Percentiles rank a stretch among this genome's conserved stretches.
Evolutionary conservation across 441 rosid genomes (phyloP).

Genomic region (Populus hybrid): DNA sequence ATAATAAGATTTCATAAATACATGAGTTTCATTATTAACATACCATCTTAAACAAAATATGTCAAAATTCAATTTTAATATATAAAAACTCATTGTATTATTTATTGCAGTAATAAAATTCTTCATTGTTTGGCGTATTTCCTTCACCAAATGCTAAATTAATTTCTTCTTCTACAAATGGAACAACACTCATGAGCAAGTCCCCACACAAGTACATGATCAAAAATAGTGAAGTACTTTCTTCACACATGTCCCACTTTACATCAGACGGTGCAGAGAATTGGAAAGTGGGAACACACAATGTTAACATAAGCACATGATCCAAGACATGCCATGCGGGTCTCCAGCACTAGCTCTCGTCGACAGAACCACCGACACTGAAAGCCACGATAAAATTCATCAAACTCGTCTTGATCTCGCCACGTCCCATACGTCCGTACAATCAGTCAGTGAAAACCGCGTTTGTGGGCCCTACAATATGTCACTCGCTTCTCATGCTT

Average conservation of each 20-base stretch:
- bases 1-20: too few species aligned
- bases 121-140: too few species aligned
- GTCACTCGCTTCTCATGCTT: neutral
- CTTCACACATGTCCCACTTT: neutral
- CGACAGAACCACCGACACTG: neutral
- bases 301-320: neutral
- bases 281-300: neutral
- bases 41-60: too few species aligned
- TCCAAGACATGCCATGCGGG: neutral
- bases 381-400: neutral
- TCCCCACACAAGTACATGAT: neutral
- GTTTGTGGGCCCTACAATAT: neutral
- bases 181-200: neutral
- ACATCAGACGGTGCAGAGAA: neutral
- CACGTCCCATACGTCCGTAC: neutral
- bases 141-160: too few species aligned
- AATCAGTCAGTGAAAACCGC: neutral
- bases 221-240: neutral
- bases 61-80: too few species aligned
- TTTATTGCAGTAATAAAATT: too few species aligned
- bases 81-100: too few species aligned
- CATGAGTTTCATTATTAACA: too few species aligned
- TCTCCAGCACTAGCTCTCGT: neutral
- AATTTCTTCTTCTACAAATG: neutral
- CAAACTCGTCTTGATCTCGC: neutral